Base-by-base conservation (phyloP, 306 rosid genomes). In the Ammopiptanthus mongolicus region DNA sequence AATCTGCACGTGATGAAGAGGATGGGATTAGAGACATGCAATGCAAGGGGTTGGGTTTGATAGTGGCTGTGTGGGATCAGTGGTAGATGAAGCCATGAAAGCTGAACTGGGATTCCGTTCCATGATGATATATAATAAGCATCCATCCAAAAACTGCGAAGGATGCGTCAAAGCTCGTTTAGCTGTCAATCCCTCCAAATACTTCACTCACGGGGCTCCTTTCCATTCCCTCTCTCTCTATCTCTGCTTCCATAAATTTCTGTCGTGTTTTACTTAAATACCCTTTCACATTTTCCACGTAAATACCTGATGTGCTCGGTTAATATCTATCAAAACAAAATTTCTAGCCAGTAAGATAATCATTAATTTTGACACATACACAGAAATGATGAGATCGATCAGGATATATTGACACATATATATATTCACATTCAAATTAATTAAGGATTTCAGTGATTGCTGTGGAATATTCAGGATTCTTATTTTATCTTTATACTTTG, bases 131-230 rank as follows among this genome's bases (percentile, higher is more conserved):
- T n/a, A n/a, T 68, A 46, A 64, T 56, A 67, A 56, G 65, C 82
- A 75, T 87, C 81, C 82, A 75, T 87, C 81, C 87, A 83, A 74
- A 74, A 82, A 83, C 48, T 39, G 86, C 55, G 74, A 83, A 78
- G 75, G 82, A 87, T 80, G 87, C 82, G 84, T 82, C 87, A 88
- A 88, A 85, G 74, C 83, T 79, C 61, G 82, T 91, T 88, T 88
- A 91, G 90, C 93, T 91, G 97, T 91, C 93, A 88, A 90, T 86
- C 88, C 93, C 83, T 84, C 87, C 91, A 84, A 87, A 67, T 62
- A 53, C 72, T 31, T 74, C 75, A 19, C 25, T 83, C 91, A 86
- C 90, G 90, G 90, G 89, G 56, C 72, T 83, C 42, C 73, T 1
- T 70, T 21, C 37, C 58, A 13, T 36, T 31, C 34, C 46, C 55